Conservation (phyloP, 1,284 basidiomycete genomes). For the Tilletiaria anomala region DNA sequence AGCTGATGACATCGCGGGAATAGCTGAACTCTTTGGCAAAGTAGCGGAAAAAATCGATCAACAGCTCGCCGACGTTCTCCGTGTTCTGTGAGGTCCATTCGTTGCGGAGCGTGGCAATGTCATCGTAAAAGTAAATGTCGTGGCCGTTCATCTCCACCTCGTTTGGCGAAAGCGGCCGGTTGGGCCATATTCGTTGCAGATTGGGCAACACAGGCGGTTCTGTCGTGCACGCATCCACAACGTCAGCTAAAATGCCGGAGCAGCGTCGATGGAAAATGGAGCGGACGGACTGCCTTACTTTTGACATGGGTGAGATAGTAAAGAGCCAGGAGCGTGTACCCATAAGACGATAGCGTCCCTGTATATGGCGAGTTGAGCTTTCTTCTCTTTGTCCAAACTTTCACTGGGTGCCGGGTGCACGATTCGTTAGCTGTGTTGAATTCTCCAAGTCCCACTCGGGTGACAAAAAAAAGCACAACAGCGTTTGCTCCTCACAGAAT, state of each 20-base stretch:
- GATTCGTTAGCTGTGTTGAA: not conserved
- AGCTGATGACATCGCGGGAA: constrained; percentile 77
- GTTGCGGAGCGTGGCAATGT: constrained; percentile 75
- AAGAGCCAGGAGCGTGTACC: constrained; percentile 91
- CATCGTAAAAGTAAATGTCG: constrained; percentile 75
- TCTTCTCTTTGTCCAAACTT: constrained; percentile 95
- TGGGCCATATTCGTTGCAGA: constrained; percentile 39
- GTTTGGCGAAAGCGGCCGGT: constrained; percentile 43
- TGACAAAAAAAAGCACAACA: not conserved
- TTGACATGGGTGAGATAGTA: constrained; percentile 96
- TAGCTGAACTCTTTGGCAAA: constrained; percentile 87
- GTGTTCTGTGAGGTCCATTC: constrained; percentile 86
- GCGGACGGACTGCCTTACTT: constrained; percentile 15
- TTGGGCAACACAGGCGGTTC: constrained; percentile 32
- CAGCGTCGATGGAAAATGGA: not conserved
- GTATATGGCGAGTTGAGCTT: constrained; percentile 98
- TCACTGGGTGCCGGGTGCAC: constrained; percentile 44
- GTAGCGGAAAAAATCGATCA: constrained; percentile 96
- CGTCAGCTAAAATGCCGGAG: not conserved
- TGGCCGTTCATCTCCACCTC: constrained; percentile 56
- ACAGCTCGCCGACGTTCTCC: constrained; percentile 82
- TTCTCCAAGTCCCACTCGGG: not conserved
- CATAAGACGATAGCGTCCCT: constrained; percentile 90
- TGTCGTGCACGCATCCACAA: not conserved
- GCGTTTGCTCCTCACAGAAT: constrained; percentile 45